Evolutionary conservation across 176 grass and related monocot species (phyloP).

Genomic region (Typha latifolia): DNA sequence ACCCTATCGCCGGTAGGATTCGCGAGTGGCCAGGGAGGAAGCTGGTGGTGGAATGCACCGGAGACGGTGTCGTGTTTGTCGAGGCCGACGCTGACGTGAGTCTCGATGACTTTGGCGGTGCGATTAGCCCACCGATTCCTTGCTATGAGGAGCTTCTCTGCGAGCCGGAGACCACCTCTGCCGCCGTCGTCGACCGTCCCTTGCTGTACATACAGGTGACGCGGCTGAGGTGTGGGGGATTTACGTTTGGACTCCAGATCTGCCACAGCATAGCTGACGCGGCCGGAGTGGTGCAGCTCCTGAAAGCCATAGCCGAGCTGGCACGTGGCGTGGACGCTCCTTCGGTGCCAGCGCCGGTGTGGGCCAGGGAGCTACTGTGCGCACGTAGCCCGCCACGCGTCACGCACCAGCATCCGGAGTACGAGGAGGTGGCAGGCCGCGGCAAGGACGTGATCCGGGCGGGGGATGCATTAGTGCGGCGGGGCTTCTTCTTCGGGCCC

Average conservation of each 20-base stretch:
- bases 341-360: neutral
- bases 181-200: slow-evolving; percentile 6
- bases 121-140: slow-evolving; percentile 9
- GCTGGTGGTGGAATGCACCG: slow-evolving; percentile 25
- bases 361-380: slow-evolving; percentile 45
- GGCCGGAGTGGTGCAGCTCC: slow-evolving; percentile 31
- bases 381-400: slow-evolving; percentile 16
- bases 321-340: slow-evolving; percentile 6
- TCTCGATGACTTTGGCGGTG: slow-evolving; percentile 5
- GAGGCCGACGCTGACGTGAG: slow-evolving; percentile 19
- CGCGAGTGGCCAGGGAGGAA: slow-evolving; percentile 7
- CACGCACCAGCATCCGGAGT: slow-evolving; percentile 33
- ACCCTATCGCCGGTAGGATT: slow-evolving; percentile 16
- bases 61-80: slow-evolving; percentile 18
- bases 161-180: neutral
- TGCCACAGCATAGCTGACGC: slow-evolving; percentile 52
- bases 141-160: slow-evolving; percentile 7
- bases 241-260: slow-evolving; percentile 25
- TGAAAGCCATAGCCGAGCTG: slow-evolving; percentile 14
- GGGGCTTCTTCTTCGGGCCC: slow-evolving; percentile 14
- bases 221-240: slow-evolving; percentile 43
- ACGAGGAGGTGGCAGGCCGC: neutral
- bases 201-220: slow-evolving; percentile 26
- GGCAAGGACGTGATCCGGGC: neutral
- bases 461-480: neutral